Base-by-base conservation (phyloP, 768 basidiomycete species). In the Termitomyces heimii region DNA sequence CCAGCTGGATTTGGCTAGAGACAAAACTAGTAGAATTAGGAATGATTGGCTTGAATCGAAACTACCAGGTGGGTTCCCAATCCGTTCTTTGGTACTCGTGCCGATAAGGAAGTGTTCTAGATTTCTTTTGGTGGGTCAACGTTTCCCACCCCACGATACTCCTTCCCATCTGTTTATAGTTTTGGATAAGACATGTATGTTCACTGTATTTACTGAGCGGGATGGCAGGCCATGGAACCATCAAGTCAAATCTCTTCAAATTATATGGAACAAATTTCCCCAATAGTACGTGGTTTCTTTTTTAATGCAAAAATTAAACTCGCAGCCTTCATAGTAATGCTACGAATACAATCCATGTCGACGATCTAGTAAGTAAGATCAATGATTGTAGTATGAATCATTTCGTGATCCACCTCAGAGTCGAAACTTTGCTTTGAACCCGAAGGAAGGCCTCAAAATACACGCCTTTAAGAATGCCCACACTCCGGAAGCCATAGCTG, bases 1-100 rank as follows among this genome's bases (percentile, higher is more conserved):
- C 92, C 3, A 86, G 83, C 60, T 94, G 92, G 92, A 77, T 90
- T 50, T 94, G 92, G 92, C 75, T 94, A 18, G 92, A 94, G 73
- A 83, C 85, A 16, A 95, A 94, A 69, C 76, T 96, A 8, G 85
- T 90, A 13, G 93, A 94, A 68, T 77, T 94, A 9, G 90, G 84
- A 18, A 92, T 94, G 85, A 71, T 94, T 18, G 92, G 92, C 14
- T 80, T 82, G 0, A 73, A 78, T 51, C 75, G 77, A 62, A 82
- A 79, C 63, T 94, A 94, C 66, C 82, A 89, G 74, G 90, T 88
- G 58, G 46, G 68, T 62, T 52, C 28, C 2, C 37, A 47, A 45
- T 14, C 7, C 49, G 37, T 37, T 35, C 31, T 22, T 40, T 54
- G 18, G 13, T 20, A 20, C 37, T 46, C 12, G 28, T 47, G 28